Evolutionary conservation across 768 basidiomycete genomes (phyloP).

Genomic region (Rhodotorula graminis): DNA sequence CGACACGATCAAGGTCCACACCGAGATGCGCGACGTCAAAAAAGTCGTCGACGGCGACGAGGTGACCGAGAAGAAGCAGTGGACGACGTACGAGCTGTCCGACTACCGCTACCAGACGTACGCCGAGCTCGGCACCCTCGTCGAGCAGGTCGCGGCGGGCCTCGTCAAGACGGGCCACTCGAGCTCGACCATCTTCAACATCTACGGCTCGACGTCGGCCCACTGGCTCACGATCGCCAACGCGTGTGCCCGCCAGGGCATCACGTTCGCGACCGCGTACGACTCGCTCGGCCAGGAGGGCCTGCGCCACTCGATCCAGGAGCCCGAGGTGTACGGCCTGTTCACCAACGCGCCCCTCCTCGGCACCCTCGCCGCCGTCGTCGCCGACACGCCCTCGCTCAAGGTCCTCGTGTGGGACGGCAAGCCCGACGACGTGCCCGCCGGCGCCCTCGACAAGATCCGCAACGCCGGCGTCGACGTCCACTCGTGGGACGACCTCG

Average conservation of each 20-base stretch:
- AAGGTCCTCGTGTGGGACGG: slow-evolving; percentile 84
- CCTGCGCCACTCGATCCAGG: slow-evolving; percentile 69
- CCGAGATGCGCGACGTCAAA: slow-evolving; percentile 81
- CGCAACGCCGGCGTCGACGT: slow-evolving; percentile 50
- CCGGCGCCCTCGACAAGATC: slow-evolving; percentile 57
- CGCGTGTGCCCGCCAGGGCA: slow-evolving; percentile 65
- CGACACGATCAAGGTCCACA: slow-evolving; percentile 62
- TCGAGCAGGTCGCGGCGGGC: slow-evolving; percentile 65
- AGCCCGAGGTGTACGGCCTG: slow-evolving; percentile 73
- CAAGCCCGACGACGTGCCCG: slow-evolving; percentile 43
- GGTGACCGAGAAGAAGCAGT: slow-evolving; percentile 80
- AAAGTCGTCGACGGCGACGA: slow-evolving; percentile 71
- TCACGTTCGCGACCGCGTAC: slow-evolving; percentile 87
- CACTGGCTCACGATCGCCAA: slow-evolving; percentile 81
- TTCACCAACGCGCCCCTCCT: slow-evolving; percentile 92
- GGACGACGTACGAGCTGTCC: slow-evolving; percentile 90
- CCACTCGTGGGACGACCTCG: slow-evolving; percentile 63
- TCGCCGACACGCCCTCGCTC: slow-evolving; percentile 67
- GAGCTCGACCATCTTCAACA: slow-evolving; percentile 74
- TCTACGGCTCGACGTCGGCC: slow-evolving; percentile 75
- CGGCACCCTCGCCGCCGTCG: slow-evolving; percentile 66
- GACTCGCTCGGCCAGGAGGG: slow-evolving; percentile 76
- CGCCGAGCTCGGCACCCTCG: slow-evolving; percentile 62
- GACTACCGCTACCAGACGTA: slow-evolving; percentile 78
- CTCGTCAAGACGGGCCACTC: slow-evolving; percentile 55